Conservation (phyloP, 2,329 filamentous ascomycete species). For the Phialophora verrucosa region DNA sequence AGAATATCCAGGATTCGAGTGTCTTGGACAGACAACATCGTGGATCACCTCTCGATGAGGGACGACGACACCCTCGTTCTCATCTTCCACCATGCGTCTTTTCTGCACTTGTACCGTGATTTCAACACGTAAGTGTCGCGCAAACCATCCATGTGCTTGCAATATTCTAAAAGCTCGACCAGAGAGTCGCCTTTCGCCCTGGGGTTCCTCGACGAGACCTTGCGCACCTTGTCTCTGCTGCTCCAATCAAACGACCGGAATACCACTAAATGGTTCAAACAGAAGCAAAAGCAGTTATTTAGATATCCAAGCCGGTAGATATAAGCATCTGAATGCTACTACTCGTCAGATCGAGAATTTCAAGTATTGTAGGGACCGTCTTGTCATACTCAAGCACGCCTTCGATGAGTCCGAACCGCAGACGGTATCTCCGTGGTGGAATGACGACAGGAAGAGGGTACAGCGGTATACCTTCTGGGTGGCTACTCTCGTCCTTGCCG, state of each 20-base stretch:
- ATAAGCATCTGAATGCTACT: slow-evolving; percentile 44
- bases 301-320: slow-evolving; percentile 41
- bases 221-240: too few relatives aligned
- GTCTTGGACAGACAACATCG: too few relatives aligned
- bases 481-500: slow-evolving; percentile 45
- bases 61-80: not conserved
- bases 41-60: too few relatives aligned
- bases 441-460: slow-evolving; percentile 43
- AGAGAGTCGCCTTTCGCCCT: slow-evolving; percentile 36
- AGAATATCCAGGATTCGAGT: too few relatives aligned
- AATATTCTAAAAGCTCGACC: too few relatives aligned
- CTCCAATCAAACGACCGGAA: too few relatives aligned
- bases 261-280: too few relatives aligned
- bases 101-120: slow-evolving; percentile 3
- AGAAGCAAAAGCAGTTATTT: slow-evolving; percentile 34
- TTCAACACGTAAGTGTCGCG: not conserved
- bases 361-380: slow-evolving; percentile 51
- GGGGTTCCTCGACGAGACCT: too few relatives aligned
- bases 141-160: too few relatives aligned
- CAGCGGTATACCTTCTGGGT: slow-evolving; percentile 53
- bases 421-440: slow-evolving; percentile 46
- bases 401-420: slow-evolving; percentile 49
- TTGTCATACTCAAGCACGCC: slow-evolving; percentile 52
- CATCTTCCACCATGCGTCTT: slow-evolving; percentile 21
- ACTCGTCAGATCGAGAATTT: slow-evolving; percentile 44